Conservation (phyloP, 208 protist species). For the Trypanosoma vivax region DNA sequence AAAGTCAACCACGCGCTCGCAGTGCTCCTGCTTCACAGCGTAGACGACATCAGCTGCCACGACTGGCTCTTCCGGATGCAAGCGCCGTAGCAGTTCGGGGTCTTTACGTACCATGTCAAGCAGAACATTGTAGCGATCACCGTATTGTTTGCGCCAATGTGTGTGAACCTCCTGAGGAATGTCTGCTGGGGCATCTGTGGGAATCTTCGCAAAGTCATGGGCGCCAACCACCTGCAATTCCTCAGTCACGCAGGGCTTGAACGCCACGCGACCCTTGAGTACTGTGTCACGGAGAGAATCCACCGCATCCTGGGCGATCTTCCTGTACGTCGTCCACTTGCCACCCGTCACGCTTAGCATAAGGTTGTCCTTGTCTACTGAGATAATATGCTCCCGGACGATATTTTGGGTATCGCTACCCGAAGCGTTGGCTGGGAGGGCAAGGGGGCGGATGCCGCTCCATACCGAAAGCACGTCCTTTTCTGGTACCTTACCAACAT, state of each 20-base stretch:
- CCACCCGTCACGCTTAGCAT: slow-evolving; percentile 90
- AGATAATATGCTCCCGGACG: slow-evolving; percentile 90
- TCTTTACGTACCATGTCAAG: slow-evolving; percentile 30
- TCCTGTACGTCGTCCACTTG: slow-evolving; percentile 96
- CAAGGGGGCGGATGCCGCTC: slow-evolving; percentile 84
- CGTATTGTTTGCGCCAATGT: slow-evolving; percentile 64
- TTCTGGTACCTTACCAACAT: slow-evolving; percentile 45
- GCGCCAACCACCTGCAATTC: slow-evolving; percentile 77
- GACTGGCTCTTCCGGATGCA: slow-evolving; percentile 51
- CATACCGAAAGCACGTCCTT: slow-evolving; percentile 74
- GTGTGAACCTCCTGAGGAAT: slow-evolving; percentile 63
- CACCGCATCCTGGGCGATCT: slow-evolving; percentile 90
- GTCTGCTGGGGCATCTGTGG: slow-evolving; percentile 9
- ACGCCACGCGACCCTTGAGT: slow-evolving; percentile 26
- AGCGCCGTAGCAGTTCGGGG: slow-evolving; percentile 27
- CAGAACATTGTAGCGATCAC: slow-evolving; percentile 49
- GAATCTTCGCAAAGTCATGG: slow-evolving; percentile 37
- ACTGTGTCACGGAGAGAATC: slow-evolving; percentile 48
- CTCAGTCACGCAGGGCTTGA: slow-evolving; percentile 61
- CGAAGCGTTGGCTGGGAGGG: slow-evolving; percentile 18
- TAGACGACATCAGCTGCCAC: slow-evolving; percentile 89
- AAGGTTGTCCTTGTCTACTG: slow-evolving; percentile 41
- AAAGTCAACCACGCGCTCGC: slow-evolving; percentile 86
- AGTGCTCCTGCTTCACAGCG: slow-evolving; percentile 76
- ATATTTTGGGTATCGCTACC: slow-evolving; percentile 64